phyloP scores from a whole-genome alignment of 2,329 filamentous ascomycete genomes.

The Parafenestella ontariensis region DNA sequence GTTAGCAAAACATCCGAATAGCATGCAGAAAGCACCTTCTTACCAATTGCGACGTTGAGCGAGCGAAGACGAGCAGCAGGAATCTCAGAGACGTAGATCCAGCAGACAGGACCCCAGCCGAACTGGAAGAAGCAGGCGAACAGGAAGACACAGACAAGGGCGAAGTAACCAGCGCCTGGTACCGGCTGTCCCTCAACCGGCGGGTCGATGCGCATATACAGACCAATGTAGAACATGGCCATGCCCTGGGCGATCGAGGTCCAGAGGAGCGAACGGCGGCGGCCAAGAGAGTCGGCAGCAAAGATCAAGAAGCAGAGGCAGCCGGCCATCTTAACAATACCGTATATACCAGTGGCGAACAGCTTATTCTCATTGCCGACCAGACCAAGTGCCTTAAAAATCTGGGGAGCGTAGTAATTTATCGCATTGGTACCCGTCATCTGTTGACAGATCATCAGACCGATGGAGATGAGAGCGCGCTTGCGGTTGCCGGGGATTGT shows the following conservation, averaged over 20 bases:
- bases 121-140: conserved; percentile 71
- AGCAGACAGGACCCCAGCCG: conserved; percentile 73
- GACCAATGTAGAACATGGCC: conserved; percentile 74
- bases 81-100: conserved; percentile 76
- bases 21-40: no score
- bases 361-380: conserved; percentile 64
- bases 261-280: conserved; percentile 68
- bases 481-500: conserved; percentile 61
- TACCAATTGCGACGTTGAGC: conserved; percentile 69
- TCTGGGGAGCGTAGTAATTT: conserved; percentile 73
- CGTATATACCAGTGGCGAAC: conserved; percentile 77
- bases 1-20: no score
- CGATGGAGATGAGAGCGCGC: conserved; percentile 70
- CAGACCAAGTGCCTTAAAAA: conserved; percentile 72
- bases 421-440: conserved; percentile 66
- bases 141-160: conserved; percentile 74
- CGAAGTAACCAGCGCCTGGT: conserved; percentile 71
- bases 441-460: conserved; percentile 71
- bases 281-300: conserved; percentile 72
- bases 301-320: conserved; percentile 71
- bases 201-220: conserved; percentile 70
- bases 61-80: conserved; percentile 70
- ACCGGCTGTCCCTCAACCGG: conserved; percentile 63
- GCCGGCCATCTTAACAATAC: conserved; percentile 71
- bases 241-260: conserved; percentile 68